phyloP scores from a whole-genome alignment of 179 eudicot genomes.

The Actinidia polygama region DNA sequence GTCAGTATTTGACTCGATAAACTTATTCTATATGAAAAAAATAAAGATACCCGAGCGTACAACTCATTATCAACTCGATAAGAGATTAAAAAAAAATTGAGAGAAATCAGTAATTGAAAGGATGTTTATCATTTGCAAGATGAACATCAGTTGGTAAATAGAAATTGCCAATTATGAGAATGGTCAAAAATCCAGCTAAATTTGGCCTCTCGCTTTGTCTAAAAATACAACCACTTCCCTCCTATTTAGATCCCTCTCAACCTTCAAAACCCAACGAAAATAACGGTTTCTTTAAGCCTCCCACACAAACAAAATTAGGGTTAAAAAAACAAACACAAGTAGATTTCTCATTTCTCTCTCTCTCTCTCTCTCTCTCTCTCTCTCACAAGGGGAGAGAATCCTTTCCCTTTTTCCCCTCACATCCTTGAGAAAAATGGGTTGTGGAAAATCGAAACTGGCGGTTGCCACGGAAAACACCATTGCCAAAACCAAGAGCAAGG shows the following conservation, averaged over 20 bases:
- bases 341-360: not conserved
- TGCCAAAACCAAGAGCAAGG: conserved; percentile 25
- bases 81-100: no score
- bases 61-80: no score
- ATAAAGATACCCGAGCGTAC: no score
- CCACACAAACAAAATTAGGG: not conserved
- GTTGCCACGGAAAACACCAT: conserved; percentile 26
- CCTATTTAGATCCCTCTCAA: not conserved
- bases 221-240: conserved; percentile 11
- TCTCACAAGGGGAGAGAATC: no score
- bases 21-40: no score
- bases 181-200: not conserved
- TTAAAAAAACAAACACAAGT: not conserved
- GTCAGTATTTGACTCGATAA: no score
- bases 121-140: no score
- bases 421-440: conserved; percentile 31
- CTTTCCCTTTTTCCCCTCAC: no score
- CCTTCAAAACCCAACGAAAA: conserved; percentile 8
- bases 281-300: conserved; percentile 1
- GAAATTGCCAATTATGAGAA: not conserved
- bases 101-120: no score
- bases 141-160: not conserved
- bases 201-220: not conserved
- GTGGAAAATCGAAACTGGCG: conserved; percentile 36
- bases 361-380: not conserved